Percentiles rank a stretch among this genome's conserved stretches.
phyloP scores from a whole-genome alignment of 352 stramenopile species.

The Phytopythium cucurbitacearum region DNA sequence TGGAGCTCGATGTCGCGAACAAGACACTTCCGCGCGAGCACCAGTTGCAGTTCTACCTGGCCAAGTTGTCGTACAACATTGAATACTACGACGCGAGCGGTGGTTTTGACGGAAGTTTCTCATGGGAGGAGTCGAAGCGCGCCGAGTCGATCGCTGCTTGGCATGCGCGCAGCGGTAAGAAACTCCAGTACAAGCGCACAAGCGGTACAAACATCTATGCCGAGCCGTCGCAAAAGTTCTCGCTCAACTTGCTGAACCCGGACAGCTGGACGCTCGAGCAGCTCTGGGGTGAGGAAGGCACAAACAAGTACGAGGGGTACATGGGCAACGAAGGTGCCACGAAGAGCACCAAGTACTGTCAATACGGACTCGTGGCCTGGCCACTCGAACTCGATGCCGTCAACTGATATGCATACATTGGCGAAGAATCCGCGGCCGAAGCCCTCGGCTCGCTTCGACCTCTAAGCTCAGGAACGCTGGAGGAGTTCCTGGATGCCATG shows the following conservation, averaged over 20 bases:
- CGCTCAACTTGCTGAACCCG: constrained; percentile 19
- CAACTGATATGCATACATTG: constrained; percentile 10
- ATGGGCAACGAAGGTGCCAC: constrained; percentile 15
- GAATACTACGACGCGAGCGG: constrained; percentile 10
- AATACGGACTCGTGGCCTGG: constrained; percentile 13
- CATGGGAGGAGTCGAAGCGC: constrained; percentile 9
- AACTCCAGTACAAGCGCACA: neutral
- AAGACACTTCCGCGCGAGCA: neutral
- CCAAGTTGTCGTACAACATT: constrained; percentile 7
- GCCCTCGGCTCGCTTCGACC: constrained; percentile 3
- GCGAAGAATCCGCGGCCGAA: neutral
- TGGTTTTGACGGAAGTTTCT: neutral
- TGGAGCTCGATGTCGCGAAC: constrained; percentile 7
- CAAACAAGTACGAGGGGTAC: constrained; percentile 9
- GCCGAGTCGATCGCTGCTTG: constrained; percentile 7
- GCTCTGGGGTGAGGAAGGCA: constrained; percentile 12
- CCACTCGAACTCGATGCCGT: neutral
- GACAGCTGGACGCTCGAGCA: constrained; percentile 8
- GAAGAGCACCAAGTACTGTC: constrained; percentile 13
- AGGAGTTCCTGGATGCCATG: constrained; percentile 4
- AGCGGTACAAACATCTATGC: neutral
- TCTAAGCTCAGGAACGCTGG: constrained; percentile 1
- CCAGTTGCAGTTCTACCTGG: constrained; percentile 11
- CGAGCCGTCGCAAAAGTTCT: neutral
- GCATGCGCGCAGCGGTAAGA: constrained; percentile 7